Conservation (phyloP, 768 basidiomycete genomes). For the Termitomyces sp. region DNA sequence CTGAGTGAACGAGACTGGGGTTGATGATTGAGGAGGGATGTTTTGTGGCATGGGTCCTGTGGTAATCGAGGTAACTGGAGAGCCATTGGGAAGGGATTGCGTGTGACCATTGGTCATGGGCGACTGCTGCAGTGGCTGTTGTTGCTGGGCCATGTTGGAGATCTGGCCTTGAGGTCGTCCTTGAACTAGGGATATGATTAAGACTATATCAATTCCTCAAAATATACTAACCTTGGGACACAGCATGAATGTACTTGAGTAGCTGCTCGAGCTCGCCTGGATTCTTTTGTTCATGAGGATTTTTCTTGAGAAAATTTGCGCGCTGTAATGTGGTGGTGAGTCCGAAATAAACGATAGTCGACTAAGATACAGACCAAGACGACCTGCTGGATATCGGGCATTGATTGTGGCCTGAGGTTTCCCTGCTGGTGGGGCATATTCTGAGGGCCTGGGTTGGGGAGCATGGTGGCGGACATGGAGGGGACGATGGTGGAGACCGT, state of each 20-base stretch:
- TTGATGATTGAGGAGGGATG: conserved; percentile 50
- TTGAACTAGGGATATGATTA: conserved; percentile 8
- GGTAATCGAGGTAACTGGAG: conserved; percentile 34
- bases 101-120: conserved; percentile 46
- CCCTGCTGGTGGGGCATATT: conserved; percentile 25
- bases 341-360: conserved; percentile 7
- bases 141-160: conserved; percentile 26
- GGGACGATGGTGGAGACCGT: conserved; percentile 5
- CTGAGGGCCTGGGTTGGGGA: conserved; percentile 30
- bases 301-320: conserved; percentile 42
- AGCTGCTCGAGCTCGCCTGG: conserved; percentile 42
- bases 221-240: conserved; percentile 30
- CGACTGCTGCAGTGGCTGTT: conserved; percentile 21
- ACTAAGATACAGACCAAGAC: conserved; percentile 29
- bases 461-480: conserved; percentile 34
- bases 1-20: conserved; percentile 72
- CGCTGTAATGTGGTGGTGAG: conserved; percentile 27
- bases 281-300: conserved; percentile 42
- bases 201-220: conserved; percentile 2
- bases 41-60: conserved; percentile 47
- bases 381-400: conserved; percentile 37
- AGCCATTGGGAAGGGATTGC: conserved; percentile 27
- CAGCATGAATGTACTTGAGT: conserved; percentile 40
- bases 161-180: conserved; percentile 22
- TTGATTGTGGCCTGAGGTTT: conserved; percentile 17